A percentile compares a stretch with the other conserved stretches of the same genome.
These are phyloP conservation scores for Tephrocybe sp. DNA, from an alignment of 768 basidiomycete genomes.

Conservation along the genomic window DNA sequence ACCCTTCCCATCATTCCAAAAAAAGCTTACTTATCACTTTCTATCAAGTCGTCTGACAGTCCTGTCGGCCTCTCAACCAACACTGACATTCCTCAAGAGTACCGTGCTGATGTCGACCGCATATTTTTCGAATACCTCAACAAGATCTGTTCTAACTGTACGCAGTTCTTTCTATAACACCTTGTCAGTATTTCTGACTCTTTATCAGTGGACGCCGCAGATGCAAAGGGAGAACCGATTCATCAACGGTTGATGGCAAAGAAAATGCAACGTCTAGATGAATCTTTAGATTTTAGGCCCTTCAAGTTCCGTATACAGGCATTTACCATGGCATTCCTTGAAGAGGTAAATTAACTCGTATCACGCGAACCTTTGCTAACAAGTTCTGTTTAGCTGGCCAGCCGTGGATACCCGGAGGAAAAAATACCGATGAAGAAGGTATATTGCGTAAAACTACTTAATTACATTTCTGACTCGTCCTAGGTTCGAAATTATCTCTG, in stretches of 20 bases:
- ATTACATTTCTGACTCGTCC: conserved; percentile 11
- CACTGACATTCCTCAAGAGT: conserved; percentile 75
- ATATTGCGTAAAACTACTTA: conserved; percentile 14
- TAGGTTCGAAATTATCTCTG: conserved; percentile 94
- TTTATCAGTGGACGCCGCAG: conserved; percentile 80
- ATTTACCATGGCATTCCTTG: conserved; percentile 93
- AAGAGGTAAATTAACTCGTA: conserved; percentile 56
- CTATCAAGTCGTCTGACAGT: conserved; percentile 27
- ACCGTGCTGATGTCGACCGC: conserved; percentile 78
- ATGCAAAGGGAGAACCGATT: conserved; percentile 93
- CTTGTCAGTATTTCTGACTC: conserved; percentile 16
- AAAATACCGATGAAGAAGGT: conserved; percentile 98
- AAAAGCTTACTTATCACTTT: not conserved
- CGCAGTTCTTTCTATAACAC: conserved; percentile 25
- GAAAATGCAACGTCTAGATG: conserved; percentile 96
- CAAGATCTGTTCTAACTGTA: conserved; percentile 85
- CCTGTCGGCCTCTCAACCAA: conserved; percentile 21
- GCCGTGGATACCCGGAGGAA: conserved; percentile 87
- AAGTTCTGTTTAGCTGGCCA: conserved; percentile 55
- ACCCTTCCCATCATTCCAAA: not conserved
- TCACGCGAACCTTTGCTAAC: not conserved
- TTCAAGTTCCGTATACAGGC: conserved; percentile 99
- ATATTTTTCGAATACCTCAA: conserved; percentile 91
- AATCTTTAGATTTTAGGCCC: conserved; percentile 94
- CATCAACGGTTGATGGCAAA: conserved; percentile 99